Evolutionary conservation across 31 red algal genomes (phyloP).

Genomic region (Odonthalia washingtoniensis): DNA sequence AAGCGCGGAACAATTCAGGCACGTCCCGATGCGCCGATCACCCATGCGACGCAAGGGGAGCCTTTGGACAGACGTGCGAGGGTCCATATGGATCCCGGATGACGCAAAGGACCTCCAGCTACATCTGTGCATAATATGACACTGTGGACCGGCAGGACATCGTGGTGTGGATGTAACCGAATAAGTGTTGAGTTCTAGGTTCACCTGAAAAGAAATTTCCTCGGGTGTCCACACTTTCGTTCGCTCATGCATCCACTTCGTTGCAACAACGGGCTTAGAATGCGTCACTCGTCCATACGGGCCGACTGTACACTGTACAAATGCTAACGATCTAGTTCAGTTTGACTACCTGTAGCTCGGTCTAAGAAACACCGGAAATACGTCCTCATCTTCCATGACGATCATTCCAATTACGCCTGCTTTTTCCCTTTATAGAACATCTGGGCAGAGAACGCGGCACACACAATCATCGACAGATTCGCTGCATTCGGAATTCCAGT

Average conservation of each 20-base stretch:
- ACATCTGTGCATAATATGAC: background rate
- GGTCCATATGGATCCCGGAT: background rate
- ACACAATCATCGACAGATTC: background rate
- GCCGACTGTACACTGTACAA: background rate
- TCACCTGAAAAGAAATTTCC: background rate
- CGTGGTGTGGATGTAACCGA: background rate
- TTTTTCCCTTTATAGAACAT: background rate
- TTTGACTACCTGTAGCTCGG: too few relatives aligned
- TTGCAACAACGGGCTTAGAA: slow-evolving; percentile 1
- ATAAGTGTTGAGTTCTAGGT: background rate
- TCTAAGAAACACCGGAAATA: background rate
- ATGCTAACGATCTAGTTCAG: slow-evolving; percentile 27
- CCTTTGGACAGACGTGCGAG: background rate
- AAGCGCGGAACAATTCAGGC: background rate
- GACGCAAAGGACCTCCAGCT: background rate
- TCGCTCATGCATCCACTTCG: slow-evolving; percentile 26
- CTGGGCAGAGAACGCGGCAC: background rate
- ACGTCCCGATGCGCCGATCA: background rate
- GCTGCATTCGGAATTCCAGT: slow-evolving; percentile 26
- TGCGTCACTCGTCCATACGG: slow-evolving; percentile 1
- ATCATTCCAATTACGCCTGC: background rate
- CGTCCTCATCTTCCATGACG: background rate
- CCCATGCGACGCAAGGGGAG: background rate
- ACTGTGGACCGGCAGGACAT: background rate
- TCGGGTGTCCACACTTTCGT: slow-evolving; percentile 3